Base-by-base conservation (phyloP, 2,329 filamentous ascomycete species). In the Talaromyces sp. region DNA sequence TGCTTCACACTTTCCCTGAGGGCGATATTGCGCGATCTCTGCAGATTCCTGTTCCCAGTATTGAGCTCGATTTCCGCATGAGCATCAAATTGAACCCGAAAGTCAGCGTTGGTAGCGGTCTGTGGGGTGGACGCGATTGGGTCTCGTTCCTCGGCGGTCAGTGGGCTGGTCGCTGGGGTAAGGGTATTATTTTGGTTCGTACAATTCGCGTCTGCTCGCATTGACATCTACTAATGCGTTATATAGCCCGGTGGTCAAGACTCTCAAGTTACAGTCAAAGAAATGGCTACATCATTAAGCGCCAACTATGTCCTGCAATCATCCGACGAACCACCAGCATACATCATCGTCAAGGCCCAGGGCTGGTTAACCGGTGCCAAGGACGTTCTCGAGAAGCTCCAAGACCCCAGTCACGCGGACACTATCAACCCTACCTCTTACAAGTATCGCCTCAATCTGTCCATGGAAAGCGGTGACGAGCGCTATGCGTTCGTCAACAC, bases 1-100 rank as follows among this genome's bases (percentile, higher is more conserved):
- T 83, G 54, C 77, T 83, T 37, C 81, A 83, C 70, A 80, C 80
- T 47, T 83, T 83, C 69, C 81, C 81, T 35, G 80, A 82, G 70
- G 79, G 80, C 56, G 80, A 83, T 71, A 73, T 82, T 60, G 80
- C 80, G 24, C 80, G 80, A 19, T 82, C 80, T 10, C 70, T 82
- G 54, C 78, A 81, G 68, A 75, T 83, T 33, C 82, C 82, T 9
- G 75, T 78, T 7, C 82, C 82, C 0, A 74, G 75, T 5, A 77
- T 84, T 35, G 81, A 83, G 67, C 75, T 84, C 54, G 82, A 84
- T 69, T 84, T 84, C 73, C 81, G 82, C 59, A 83, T 84, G 76
- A 82, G 81, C 69, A 78, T 84, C 63, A 83, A 83, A 69, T 73
- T 84, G 70, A 84, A 84, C 68, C 82, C 82, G 2, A 80, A 80